Evolutionary conservation across 2,329 filamentous ascomycete genomes (phyloP).

Genomic region (Xylariaceae sp.): DNA sequence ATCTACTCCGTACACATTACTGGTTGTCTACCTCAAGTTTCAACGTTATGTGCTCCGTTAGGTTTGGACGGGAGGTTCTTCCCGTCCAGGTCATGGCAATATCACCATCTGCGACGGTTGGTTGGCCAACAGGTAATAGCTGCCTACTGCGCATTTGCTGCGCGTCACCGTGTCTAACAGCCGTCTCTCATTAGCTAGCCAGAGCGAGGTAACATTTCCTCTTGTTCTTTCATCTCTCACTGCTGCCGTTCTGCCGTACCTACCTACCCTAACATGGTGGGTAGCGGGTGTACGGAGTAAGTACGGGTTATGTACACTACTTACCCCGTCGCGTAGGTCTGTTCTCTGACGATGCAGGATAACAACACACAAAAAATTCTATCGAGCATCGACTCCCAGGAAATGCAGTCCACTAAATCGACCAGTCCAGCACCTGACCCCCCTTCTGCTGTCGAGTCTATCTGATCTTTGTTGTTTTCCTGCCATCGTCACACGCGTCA

Average conservation of each 20-base stretch:
- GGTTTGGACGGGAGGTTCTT: slow-evolving; percentile 7
- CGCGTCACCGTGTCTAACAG: slow-evolving; percentile 13
- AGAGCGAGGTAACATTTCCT: slow-evolving; percentile 5
- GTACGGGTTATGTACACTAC: not conserved
- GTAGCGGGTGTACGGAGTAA: not conserved
- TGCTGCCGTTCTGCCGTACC: not conserved
- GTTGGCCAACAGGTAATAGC: not conserved
- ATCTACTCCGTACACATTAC: not conserved
- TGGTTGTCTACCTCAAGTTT: not conserved
- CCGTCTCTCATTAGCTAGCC: slow-evolving; percentile 7
- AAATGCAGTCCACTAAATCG: slow-evolving; percentile 12
- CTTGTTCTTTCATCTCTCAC: not conserved
- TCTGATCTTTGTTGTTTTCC: slow-evolving; percentile 6
- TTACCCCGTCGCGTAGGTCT: not conserved
- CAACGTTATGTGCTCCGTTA: too few species aligned
- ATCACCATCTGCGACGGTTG: slow-evolving; percentile 11
- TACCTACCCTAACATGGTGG: not conserved
- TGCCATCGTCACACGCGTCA: not conserved
- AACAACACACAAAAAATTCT: slow-evolving; percentile 6
- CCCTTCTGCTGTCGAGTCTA: slow-evolving; percentile 5
- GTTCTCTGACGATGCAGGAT: not conserved
- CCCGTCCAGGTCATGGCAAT: slow-evolving; percentile 4
- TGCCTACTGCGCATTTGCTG: slow-evolving; percentile 4
- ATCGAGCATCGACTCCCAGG: slow-evolving; percentile 6
- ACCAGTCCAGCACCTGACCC: slow-evolving; percentile 10